Conservation (phyloP, 352 stramenopile species). For the Phytophthora capsici region DNA sequence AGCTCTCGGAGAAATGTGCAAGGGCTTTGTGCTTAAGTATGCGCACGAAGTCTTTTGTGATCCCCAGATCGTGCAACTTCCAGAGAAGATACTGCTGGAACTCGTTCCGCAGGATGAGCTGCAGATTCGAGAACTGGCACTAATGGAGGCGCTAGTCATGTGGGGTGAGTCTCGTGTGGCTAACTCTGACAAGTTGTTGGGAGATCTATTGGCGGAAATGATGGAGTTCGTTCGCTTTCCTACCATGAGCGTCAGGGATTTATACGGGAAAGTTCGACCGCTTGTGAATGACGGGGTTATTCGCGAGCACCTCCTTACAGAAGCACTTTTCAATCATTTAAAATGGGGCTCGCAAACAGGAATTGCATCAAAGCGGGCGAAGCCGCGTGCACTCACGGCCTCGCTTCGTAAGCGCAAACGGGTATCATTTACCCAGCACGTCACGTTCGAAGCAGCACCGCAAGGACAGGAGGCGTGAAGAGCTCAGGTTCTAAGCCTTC, state of each 20-base stretch:
- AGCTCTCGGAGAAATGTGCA: constrained; percentile 83
- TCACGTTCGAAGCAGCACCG: constrained; percentile 73
- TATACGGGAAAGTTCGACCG: constrained; percentile 86
- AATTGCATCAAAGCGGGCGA: constrained; percentile 63
- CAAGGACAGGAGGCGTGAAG: constrained; percentile 25
- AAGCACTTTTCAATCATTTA: constrained; percentile 87
- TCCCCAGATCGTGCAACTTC: constrained; percentile 75
- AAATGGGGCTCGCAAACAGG: constrained; percentile 83
- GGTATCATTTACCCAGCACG: constrained; percentile 89
- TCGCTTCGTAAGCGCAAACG: constrained; percentile 84
- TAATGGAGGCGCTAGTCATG: constrained; percentile 82
- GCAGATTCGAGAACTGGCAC: constrained; percentile 80
- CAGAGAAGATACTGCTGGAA: constrained; percentile 85
- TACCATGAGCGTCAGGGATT: constrained; percentile 87
- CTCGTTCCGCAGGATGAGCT: constrained; percentile 84
- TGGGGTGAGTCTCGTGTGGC: constrained; percentile 79
- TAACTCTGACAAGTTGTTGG: constrained; percentile 49
- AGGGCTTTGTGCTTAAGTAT: constrained; percentile 81
- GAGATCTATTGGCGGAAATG: constrained; percentile 70
- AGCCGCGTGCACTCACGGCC: constrained; percentile 64
- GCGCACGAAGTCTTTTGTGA: constrained; percentile 84
- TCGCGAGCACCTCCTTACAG: constrained; percentile 71
- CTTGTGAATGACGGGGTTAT: constrained; percentile 75
- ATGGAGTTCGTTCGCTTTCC: constrained; percentile 88
- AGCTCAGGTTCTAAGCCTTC: neutral